Evolutionary conservation across 2,329 filamentous ascomycete species (phyloP).

Genomic region (Claviceps sp.): DNA sequence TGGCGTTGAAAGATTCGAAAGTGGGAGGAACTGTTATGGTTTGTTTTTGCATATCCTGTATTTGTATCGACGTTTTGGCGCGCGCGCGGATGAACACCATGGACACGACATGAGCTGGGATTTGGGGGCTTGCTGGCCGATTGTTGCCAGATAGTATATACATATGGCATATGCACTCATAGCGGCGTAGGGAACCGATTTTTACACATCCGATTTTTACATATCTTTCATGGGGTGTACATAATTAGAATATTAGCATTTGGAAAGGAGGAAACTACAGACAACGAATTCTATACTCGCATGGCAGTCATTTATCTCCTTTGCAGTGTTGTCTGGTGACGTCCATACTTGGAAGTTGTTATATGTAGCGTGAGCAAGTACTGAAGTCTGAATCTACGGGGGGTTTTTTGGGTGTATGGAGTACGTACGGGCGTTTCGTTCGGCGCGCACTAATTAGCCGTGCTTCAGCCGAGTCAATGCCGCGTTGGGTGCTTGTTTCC

Average conservation of each 20-base stretch:
- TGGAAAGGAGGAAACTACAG: too few relatives aligned
- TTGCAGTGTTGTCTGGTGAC: too few relatives aligned
- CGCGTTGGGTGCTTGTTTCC: background rate
- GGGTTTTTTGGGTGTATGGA: too few relatives aligned
- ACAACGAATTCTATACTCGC: too few relatives aligned
- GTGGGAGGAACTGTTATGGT: too few relatives aligned
- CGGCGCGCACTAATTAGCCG: constrained; percentile 9
- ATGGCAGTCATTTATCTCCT: too few relatives aligned
- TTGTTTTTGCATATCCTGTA: background rate
- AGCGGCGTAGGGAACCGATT: background rate
- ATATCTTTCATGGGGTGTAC: background rate
- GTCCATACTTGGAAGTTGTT: too few relatives aligned
- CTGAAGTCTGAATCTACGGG: too few relatives aligned
- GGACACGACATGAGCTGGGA: background rate
- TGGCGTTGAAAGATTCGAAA: background rate
- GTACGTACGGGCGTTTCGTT: too few relatives aligned
- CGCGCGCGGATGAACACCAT: background rate
- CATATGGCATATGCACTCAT: background rate
- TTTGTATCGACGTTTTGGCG: background rate
- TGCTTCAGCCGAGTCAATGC: constrained; percentile 10
- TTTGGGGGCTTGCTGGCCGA: background rate
- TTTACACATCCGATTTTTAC: background rate
- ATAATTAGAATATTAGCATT: background rate
- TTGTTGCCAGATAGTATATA: too few relatives aligned
- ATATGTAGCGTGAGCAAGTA: too few relatives aligned